Evolutionary conservation across 371 early-diverging fungal genomes (phyloP).

Genomic region (Haplosporangium sp.): DNA sequence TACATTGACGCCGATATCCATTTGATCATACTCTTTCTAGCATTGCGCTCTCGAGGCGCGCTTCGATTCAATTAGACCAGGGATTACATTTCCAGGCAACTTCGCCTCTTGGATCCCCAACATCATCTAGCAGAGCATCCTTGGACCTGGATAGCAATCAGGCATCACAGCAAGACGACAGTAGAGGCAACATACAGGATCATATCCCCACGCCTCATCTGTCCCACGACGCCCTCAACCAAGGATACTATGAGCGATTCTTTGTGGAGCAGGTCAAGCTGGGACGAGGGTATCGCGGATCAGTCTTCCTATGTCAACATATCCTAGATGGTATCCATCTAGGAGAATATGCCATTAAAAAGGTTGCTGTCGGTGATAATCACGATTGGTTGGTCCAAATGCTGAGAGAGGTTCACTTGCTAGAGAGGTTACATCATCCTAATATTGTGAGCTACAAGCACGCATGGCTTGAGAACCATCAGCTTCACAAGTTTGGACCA

Average conservation of each 20-base stretch:
- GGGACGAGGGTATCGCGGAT: conserved; percentile 92
- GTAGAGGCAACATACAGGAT: conserved; percentile 4
- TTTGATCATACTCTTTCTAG: conserved; percentile 10
- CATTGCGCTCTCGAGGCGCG: conserved; percentile 38
- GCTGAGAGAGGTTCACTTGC: conserved; percentile 92
- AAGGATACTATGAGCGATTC: conserved; percentile 96
- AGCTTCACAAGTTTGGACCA: conserved; percentile 86
- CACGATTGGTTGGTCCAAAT: conserved; percentile 94
- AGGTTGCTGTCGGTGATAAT: conserved; percentile 92
- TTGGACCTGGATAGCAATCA: conserved; percentile 27
- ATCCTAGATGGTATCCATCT: conserved; percentile 84
- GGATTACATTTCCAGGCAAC: not conserved
- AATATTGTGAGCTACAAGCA: conserved; percentile 97
- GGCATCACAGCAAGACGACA: conserved; percentile 1
- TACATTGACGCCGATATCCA: not conserved
- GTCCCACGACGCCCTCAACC: conserved; percentile 74
- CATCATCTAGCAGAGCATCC: conserved; percentile 39
- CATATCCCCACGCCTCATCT: conserved; percentile 26
- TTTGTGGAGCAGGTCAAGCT: conserved; percentile 88
- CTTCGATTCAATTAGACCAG: conserved; percentile 23
- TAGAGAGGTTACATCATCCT: conserved; percentile 89
- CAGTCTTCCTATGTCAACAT: conserved; percentile 92
- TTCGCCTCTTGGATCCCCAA: conserved; percentile 31
- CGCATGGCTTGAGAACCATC: conserved; percentile 89
- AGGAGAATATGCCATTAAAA: conserved; percentile 93